phyloP scores from a whole-genome alignment of 257 asterid genomes.

The Ocimum tenuiflorum region DNA sequence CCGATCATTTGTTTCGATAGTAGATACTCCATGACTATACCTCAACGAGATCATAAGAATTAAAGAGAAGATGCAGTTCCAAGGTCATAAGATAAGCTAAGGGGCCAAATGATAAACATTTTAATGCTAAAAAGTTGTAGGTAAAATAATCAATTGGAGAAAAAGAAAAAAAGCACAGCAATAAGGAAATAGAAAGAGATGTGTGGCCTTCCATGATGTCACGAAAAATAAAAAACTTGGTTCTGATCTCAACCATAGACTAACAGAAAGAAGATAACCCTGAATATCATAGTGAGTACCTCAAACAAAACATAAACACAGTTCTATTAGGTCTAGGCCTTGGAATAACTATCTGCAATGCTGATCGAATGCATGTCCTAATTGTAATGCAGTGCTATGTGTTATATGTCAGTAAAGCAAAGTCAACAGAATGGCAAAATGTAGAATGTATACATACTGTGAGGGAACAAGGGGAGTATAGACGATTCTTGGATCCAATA shows the following conservation, averaged over 20 bases:
- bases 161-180: neutral
- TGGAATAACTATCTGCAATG: neutral
- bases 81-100: neutral
- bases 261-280: neutral
- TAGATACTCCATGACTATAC: neutral
- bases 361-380: neutral
- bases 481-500: constrained; percentile 77
- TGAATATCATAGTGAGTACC: neutral
- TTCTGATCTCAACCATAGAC: neutral
- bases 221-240: neutral
- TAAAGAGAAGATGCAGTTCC: neutral
- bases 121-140: neutral
- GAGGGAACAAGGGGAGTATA: constrained; percentile 93
- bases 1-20: neutral
- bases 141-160: neutral
- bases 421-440: constrained; percentile 16
- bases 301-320: neutral
- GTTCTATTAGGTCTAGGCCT: neutral
- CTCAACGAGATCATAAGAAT: neutral
- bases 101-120: neutral
- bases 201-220: neutral
- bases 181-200: neutral
- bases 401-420: neutral
- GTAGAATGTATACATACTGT: constrained; percentile 59
- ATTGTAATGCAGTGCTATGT: constrained; percentile 4